Conservation (phyloP, 2,329 filamentous ascomycete species). For the Capronia epimyces region DNA sequence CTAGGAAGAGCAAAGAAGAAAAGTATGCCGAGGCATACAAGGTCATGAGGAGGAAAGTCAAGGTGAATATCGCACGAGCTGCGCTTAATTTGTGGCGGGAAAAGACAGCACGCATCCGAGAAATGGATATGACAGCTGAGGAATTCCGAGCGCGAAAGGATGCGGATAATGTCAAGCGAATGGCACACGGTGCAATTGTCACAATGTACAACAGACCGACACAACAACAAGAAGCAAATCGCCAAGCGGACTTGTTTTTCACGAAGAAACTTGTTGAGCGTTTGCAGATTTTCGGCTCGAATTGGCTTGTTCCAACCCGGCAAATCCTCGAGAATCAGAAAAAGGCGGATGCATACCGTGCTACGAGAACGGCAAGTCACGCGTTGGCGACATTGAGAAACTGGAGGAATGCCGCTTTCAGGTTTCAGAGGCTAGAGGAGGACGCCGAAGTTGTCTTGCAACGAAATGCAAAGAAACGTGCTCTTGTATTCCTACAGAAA, state of each 20-base stretch:
- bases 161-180: constrained; percentile 8
- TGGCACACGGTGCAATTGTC: constrained; percentile 16
- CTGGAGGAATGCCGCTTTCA: constrained; percentile 17
- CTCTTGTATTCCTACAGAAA: constrained; percentile 13
- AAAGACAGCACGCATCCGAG: constrained; percentile 10
- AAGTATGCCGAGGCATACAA: constrained; percentile 22
- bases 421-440: constrained; percentile 17
- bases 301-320: constrained; percentile 18
- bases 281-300: constrained; percentile 17
- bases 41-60: constrained; percentile 20
- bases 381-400: constrained; percentile 11
- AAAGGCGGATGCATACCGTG: constrained; percentile 21
- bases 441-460: constrained; percentile 19
- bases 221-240: constrained; percentile 10
- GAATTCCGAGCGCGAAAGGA: constrained; percentile 17
- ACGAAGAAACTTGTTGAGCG: constrained; percentile 10
- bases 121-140: constrained; percentile 13
- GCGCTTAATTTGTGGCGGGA: constrained; percentile 16
- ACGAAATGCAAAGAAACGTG: constrained; percentile 21
- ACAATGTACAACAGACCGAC: constrained; percentile 16
- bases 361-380: constrained; percentile 14
- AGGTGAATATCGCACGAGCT: constrained; percentile 19
- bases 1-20: constrained; percentile 13
- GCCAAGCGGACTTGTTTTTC: constrained; percentile 9
- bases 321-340: constrained; percentile 18